phyloP scores from a whole-genome alignment of 768 basidiomycete genomes.

The Tricholoma flavovirens region DNA sequence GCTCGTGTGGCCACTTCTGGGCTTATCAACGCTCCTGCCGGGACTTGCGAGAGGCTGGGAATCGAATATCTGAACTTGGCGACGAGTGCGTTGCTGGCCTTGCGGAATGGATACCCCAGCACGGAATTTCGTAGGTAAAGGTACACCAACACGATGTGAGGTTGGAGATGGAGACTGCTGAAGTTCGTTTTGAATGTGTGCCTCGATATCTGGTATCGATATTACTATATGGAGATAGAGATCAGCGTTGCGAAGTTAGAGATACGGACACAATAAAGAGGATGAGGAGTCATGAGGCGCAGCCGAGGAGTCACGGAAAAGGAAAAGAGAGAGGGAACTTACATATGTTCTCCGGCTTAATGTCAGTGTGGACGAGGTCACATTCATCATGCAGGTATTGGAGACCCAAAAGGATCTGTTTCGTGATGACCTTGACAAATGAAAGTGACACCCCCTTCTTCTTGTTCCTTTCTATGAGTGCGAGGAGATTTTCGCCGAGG shows the following conservation, averaged over 20 bases:
- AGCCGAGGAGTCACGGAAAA: conserved; percentile 5
- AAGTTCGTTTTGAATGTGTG: conserved; percentile 66
- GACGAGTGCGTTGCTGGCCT: conserved; percentile 42
- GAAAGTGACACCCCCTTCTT: conserved; percentile 77
- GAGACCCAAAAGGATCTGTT: conserved; percentile 81
- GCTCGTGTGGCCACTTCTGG: conserved; percentile 21
- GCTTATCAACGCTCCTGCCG: conserved; percentile 29
- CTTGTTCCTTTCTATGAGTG: conserved; percentile 72
- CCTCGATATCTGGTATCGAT: conserved; percentile 75
- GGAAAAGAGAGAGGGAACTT: conserved; percentile 30
- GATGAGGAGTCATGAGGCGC: conserved; percentile 8
- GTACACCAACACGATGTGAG: conserved; percentile 77
- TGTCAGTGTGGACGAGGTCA: conserved; percentile 87
- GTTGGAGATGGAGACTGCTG: conserved; percentile 64
- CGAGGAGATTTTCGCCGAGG: conserved; percentile 71
- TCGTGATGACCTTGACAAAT: conserved; percentile 81
- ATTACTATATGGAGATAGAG: conserved; percentile 53
- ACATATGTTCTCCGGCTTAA: conserved; percentile 96
- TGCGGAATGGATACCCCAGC: conserved; percentile 58
- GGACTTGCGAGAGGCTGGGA: conserved; percentile 74
- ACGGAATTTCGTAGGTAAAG: conserved; percentile 58
- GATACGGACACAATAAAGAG: conserved; percentile 26
- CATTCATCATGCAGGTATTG: conserved; percentile 93
- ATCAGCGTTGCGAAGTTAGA: conserved; percentile 19
- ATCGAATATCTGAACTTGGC: conserved; percentile 76